Percentiles rank a stretch among this genome's conserved stretches.
Evolutionary conservation across 768 basidiomycete genomes (phyloP).

Genomic region (Termitomyces sp.): DNA sequence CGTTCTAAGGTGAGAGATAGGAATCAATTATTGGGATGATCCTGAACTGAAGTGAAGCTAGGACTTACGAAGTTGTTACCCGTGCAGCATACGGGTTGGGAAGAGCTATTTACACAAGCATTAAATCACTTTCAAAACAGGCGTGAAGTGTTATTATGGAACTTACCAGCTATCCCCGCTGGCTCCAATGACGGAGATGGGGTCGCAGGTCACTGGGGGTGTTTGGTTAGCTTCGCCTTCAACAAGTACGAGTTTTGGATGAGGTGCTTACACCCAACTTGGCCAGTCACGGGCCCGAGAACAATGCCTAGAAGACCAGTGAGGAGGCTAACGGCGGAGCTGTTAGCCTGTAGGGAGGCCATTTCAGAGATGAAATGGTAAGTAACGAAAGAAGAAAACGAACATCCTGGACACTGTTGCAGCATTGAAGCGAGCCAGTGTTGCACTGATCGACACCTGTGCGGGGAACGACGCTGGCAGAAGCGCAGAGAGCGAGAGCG

Average conservation of each 20-base stretch:
- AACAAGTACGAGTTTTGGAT: neutral
- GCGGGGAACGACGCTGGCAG: conserved; percentile 10
- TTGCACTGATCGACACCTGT: conserved; percentile 12
- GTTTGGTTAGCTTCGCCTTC: neutral
- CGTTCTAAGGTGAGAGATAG: neutral
- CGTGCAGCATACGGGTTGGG: conserved; percentile 17
- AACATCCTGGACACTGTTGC: conserved; percentile 11
- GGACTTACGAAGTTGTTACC: conserved; percentile 15
- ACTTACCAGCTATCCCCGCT: conserved; percentile 13
- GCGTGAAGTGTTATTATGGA: neutral
- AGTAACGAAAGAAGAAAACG: neutral
- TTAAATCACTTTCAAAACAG: neutral
- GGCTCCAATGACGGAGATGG: conserved; percentile 7
- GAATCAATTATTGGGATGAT: neutral
- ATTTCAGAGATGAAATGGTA: neutral
- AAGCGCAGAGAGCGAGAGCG: conserved; percentile 6
- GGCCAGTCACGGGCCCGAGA: neutral
- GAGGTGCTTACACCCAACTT: conserved; percentile 10
- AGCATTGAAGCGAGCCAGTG: conserved; percentile 15
- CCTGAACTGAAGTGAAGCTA: too few species aligned
- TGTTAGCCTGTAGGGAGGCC: neutral
- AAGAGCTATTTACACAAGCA: neutral
- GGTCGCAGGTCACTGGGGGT: conserved; percentile 10
- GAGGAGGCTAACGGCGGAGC: neutral
- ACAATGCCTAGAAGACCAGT: conserved; percentile 6